Evolutionary conservation across 148 eudicot species (phyloP).

Genomic region (Beta vulgaris): DNA sequence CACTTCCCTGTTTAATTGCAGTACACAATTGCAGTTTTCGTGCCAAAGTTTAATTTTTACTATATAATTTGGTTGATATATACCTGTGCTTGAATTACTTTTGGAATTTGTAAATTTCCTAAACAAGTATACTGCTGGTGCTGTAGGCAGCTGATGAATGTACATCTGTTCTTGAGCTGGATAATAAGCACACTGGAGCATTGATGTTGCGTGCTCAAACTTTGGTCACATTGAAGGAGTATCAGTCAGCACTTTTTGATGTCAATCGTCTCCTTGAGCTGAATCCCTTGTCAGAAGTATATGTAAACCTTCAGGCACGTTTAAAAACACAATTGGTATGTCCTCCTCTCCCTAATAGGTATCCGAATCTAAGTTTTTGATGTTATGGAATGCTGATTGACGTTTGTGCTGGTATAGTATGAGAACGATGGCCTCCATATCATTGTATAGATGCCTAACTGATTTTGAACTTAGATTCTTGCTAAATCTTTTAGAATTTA

Average conservation of each 20-base stretch:
- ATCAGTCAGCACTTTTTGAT: conserved; percentile 85
- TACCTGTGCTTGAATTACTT: not conserved
- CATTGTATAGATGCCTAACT: not conserved
- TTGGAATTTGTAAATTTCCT: not conserved
- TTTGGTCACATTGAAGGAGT: conserved; percentile 84
- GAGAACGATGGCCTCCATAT: not conserved
- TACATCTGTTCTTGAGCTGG: conserved; percentile 89
- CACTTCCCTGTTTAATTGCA: too few relatives aligned
- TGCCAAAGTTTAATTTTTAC: not conserved
- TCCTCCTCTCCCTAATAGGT: conserved; percentile 9
- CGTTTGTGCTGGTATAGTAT: not conserved
- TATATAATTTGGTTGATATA: not conserved
- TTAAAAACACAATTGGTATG: conserved; percentile 84
- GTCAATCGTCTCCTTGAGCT: conserved; percentile 82
- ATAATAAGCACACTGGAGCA: conserved; percentile 84
- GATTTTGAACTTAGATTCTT: conserved; percentile 1
- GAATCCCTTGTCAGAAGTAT: conserved; percentile 86
- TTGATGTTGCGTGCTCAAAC: conserved; percentile 95
- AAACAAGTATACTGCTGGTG: conserved; percentile 17
- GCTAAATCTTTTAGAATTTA: not conserved
- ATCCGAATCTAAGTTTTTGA: not conserved
- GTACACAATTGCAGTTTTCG: not conserved
- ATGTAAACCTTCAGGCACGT: conserved; percentile 75
- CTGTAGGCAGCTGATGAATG: conserved; percentile 89
- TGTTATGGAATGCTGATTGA: not conserved